Evolutionary conservation across 345 rosid genomes (phyloP).

Genomic region (Eucalyptus marginata): DNA sequence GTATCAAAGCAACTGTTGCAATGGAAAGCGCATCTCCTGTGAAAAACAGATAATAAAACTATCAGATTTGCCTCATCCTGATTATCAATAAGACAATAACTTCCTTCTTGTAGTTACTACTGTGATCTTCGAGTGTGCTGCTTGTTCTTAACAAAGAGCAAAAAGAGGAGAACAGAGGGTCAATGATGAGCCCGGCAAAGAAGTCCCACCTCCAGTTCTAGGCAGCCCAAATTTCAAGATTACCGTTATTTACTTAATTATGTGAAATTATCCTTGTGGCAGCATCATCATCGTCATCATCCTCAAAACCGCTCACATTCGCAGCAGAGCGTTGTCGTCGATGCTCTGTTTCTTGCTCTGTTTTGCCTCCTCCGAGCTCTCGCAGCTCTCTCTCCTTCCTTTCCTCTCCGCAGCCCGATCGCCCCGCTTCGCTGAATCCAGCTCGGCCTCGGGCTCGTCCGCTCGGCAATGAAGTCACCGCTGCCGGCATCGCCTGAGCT

Average conservation of each 20-base stretch:
- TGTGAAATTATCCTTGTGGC: neutral
- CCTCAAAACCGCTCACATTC: neutral
- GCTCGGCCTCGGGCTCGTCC: conserved; percentile 19
- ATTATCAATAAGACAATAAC: neutral
- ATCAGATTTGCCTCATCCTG: neutral
- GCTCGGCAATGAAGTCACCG: neutral
- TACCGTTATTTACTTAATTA: neutral
- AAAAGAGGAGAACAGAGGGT: neutral
- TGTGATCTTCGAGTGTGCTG: neutral
- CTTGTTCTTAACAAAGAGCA: neutral
- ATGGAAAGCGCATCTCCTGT: neutral
- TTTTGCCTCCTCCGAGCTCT: conserved; percentile 25
- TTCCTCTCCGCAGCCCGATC: conserved; percentile 24
- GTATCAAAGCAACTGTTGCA: neutral
- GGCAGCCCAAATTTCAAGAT: neutral
- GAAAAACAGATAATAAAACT: neutral
- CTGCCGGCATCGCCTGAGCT: conserved; percentile 10
- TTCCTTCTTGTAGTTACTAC: neutral
- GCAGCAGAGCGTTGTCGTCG: neutral
- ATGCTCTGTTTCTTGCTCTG: conserved; percentile 8
- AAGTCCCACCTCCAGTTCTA: neutral
- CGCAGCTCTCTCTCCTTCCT: conserved; percentile 39
- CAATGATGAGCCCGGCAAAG: neutral
- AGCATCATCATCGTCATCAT: neutral
- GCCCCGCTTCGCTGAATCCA: conserved; percentile 17